Conservation (phyloP, 768 basidiomycete genomes). For the Lanmaoa pseudosensibilis region DNA sequence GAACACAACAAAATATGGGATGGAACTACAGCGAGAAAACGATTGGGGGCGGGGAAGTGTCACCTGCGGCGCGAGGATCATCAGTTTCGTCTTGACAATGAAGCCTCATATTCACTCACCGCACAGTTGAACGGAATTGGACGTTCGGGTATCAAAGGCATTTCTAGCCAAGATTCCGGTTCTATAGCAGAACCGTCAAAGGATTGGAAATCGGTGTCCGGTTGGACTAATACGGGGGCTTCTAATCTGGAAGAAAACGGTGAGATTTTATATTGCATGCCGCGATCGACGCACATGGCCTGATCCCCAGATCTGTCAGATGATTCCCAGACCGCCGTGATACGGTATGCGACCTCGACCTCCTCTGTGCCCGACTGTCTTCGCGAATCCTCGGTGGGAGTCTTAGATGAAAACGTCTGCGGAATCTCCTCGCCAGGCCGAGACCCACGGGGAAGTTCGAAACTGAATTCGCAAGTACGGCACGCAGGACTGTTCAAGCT, state of each 20-base stretch:
- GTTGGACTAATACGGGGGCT: slow-evolving; percentile 61
- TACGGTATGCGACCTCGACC: slow-evolving; percentile 51
- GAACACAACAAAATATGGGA: slow-evolving; percentile 75
- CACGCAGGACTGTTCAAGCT: slow-evolving; percentile 35
- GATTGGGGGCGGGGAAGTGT: slow-evolving; percentile 62
- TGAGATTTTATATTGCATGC: not conserved
- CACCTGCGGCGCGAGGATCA: slow-evolving; percentile 36
- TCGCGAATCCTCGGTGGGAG: slow-evolving; percentile 26
- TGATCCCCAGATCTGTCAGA: slow-evolving; percentile 42
- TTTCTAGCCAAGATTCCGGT: slow-evolving; percentile 64
- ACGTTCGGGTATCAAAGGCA: slow-evolving; percentile 62
- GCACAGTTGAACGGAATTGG: slow-evolving; percentile 65
- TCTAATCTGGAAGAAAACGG: slow-evolving; percentile 48
- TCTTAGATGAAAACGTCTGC: slow-evolving; percentile 49
- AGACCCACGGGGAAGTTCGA: slow-evolving; percentile 53
- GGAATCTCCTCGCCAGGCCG: slow-evolving; percentile 61
- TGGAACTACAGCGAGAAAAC: slow-evolving; percentile 60
- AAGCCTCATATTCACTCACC: slow-evolving; percentile 41
- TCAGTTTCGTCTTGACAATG: not conserved
- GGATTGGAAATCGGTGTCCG: slow-evolving; percentile 60
- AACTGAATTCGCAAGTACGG: slow-evolving; percentile 47
- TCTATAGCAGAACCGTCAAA: slow-evolving; percentile 45
- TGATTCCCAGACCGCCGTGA: slow-evolving; percentile 61
- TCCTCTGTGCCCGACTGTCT: slow-evolving; percentile 35
- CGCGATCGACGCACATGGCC: slow-evolving; percentile 46